Conservation (phyloP, 257 asterid genomes). For the Thymus mandschuricus region DNA sequence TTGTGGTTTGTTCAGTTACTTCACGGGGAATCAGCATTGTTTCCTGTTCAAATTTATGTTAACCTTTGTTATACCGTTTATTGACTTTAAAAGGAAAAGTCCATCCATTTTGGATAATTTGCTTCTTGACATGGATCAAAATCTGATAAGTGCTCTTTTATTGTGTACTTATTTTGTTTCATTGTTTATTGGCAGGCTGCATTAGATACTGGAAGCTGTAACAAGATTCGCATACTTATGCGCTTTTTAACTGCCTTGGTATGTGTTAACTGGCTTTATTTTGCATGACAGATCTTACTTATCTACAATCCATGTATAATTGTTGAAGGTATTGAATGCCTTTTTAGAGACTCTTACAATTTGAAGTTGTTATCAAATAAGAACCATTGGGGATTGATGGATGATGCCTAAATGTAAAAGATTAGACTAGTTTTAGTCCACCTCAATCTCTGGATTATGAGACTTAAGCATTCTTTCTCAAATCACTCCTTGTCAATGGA, state of each 20-base stretch:
- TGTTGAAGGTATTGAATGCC: slow-evolving; percentile 9
- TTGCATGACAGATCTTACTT: slow-evolving; percentile 22
- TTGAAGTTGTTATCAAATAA: slow-evolving; percentile 10
- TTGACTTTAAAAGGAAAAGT: slow-evolving; percentile 17
- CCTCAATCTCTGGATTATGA: slow-evolving; percentile 12
- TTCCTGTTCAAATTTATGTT: slow-evolving; percentile 19
- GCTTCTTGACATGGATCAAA: slow-evolving; percentile 11
- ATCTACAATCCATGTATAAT: background rate
- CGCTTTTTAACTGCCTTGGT: slow-evolving; percentile 91
- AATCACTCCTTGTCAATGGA: background rate
- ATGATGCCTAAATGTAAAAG: background rate
- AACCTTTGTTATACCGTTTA: background rate
- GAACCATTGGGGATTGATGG: slow-evolving; percentile 12
- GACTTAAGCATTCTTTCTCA: too few relatives aligned
- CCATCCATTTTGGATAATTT: background rate
- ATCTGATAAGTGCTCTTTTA: slow-evolving; percentile 6
- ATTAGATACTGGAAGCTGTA: slow-evolving; percentile 69
- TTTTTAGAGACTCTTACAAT: background rate
- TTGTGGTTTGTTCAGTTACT: slow-evolving; percentile 28
- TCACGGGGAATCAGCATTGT: slow-evolving; percentile 9
- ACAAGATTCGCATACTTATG: slow-evolving; percentile 78
- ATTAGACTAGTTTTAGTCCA: slow-evolving; percentile 23
- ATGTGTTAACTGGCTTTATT: slow-evolving; percentile 34
- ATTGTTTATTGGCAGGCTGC: slow-evolving; percentile 63
- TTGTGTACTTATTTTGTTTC: slow-evolving; percentile 21